Evolutionary conservation across 495 filamentous ascomycete genomes (phyloP).

Genomic region (Paragyromitra xinjiangensis): DNA sequence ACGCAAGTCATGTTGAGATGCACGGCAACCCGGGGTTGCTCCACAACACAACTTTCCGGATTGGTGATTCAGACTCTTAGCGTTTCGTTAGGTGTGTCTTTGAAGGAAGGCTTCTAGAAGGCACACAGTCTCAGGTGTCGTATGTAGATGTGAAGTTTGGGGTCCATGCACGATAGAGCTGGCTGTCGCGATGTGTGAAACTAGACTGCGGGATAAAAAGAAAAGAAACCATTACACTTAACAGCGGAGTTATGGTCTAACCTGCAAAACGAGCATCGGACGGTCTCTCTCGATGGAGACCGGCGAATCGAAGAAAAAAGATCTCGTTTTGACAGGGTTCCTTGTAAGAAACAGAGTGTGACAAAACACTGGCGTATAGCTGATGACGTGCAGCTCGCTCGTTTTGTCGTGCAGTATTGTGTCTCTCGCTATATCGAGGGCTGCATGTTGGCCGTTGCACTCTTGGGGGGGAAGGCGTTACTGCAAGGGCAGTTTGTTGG

Average conservation of each 20-base stretch:
- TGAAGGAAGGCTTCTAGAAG: conserved; percentile 50
- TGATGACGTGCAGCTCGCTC: conserved; percentile 40
- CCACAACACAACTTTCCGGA: conserved; percentile 37
- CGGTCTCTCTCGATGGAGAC: conserved; percentile 21
- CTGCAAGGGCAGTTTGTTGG: conserved; percentile 47
- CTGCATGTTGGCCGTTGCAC: conserved; percentile 47
- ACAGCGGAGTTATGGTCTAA: conserved; percentile 27
- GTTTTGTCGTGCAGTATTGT: conserved; percentile 20
- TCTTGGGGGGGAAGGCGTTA: conserved; percentile 27
- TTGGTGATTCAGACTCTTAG: conserved; percentile 41
- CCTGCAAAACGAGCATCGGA: conserved; percentile 37
- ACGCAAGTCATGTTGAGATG: conserved; percentile 37
- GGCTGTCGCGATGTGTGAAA: conserved; percentile 45
- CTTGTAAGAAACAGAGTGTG: conserved; percentile 41
- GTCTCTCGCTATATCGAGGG: conserved; percentile 33
- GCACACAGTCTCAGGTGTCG: conserved; percentile 47
- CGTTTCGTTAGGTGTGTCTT: conserved; percentile 35
- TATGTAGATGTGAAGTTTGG: conserved; percentile 48
- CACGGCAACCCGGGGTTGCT: conserved; percentile 25
- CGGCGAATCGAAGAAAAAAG: conserved; percentile 25
- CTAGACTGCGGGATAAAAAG: conserved; percentile 44
- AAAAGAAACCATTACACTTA: conserved; percentile 33
- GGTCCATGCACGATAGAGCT: conserved; percentile 51
- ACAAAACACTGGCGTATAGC: conserved; percentile 39
- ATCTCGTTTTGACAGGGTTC: conserved; percentile 50